phyloP scores from a whole-genome alignment of 2,329 filamentous ascomycete species.

The Penicillium oxalicum region DNA sequence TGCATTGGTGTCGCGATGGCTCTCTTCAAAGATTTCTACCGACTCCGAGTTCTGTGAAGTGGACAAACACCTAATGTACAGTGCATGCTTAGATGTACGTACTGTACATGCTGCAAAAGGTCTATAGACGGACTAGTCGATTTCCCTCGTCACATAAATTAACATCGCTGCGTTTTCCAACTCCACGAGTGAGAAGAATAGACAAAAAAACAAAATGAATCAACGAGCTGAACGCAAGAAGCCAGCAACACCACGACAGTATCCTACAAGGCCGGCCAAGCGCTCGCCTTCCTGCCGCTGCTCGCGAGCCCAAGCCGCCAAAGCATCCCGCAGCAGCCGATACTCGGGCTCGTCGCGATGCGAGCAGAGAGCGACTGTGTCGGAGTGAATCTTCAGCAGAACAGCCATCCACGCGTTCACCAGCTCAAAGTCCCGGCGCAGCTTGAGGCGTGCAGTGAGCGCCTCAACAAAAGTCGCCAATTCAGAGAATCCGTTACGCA shows the following conservation, averaged over 20 bases:
- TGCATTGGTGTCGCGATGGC: no score
- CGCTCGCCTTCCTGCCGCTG: slow-evolving; percentile 67
- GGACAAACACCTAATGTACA: no score
- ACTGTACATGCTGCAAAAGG: no score
- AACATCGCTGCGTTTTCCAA: no score
- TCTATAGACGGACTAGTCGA: neutral
- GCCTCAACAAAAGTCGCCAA: slow-evolving; percentile 74
- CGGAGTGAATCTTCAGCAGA: slow-evolving; percentile 72
- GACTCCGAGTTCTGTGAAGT: no score
- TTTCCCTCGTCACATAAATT: no score
- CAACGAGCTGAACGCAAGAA: slow-evolving; percentile 62
- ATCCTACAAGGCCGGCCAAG: slow-evolving; percentile 72
- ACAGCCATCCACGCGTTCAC: slow-evolving; percentile 97
- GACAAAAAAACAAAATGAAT: neutral
- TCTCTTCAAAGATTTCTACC: no score
- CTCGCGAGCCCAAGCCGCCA: slow-evolving; percentile 65
- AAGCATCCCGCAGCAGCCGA: slow-evolving; percentile 49
- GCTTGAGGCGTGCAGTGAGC: slow-evolving; percentile 62
- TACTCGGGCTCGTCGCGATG: slow-evolving; percentile 43
- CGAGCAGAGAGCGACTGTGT: slow-evolving; percentile 46
- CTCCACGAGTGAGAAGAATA: no score
- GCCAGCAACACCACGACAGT: slow-evolving; percentile 76
- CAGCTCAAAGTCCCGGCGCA: slow-evolving; percentile 80
- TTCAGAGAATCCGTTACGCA: slow-evolving; percentile 54
- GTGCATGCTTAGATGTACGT: no score